Percentiles rank a stretch among this genome's conserved stretches.
Conservation (phyloP, 495 filamentous ascomycete genomes). For the Terfezia boudieri region DNA sequence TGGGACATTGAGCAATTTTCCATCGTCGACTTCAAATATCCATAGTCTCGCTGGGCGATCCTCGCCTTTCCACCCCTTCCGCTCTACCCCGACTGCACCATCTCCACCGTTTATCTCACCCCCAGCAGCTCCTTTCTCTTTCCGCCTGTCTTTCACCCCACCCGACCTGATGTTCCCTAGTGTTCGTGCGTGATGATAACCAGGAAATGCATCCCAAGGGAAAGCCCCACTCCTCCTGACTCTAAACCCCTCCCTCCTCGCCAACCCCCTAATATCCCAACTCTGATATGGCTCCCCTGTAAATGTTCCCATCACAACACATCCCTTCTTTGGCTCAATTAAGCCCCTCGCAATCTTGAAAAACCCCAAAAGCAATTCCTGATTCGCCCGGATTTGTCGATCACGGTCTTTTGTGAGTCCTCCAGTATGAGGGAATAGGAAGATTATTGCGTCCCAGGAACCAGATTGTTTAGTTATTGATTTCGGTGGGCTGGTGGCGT, state of each 20-base stretch:
- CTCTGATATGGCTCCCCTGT: conserved; percentile 82
- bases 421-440: conserved; percentile 94
- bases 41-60: conserved; percentile 53
- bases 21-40: conserved; percentile 35
- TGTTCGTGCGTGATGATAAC: conserved; percentile 73
- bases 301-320: conserved; percentile 69
- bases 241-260: conserved; percentile 49
- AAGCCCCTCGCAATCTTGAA: conserved; percentile 36
- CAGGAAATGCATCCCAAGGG: conserved; percentile 48
- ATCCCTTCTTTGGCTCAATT: conserved; percentile 29
- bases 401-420: conserved; percentile 82
- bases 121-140: conserved; percentile 19
- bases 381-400: conserved; percentile 77
- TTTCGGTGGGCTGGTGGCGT: conserved; percentile 36
- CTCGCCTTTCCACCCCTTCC: conserved; percentile 53
- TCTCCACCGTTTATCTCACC: conserved; percentile 10
- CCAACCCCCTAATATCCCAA: conserved; percentile 82
- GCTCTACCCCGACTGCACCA: neutral
- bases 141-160: conserved; percentile 28
- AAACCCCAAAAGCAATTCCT: conserved; percentile 66
- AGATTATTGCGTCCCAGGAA: conserved; percentile 54
- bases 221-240: conserved; percentile 64
- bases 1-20: conserved; percentile 15
- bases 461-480: conserved; percentile 18
- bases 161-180: conserved; percentile 36